Base-by-base conservation (phyloP, 2,329 filamentous ascomycete genomes). In the Daldinia sp. region DNA sequence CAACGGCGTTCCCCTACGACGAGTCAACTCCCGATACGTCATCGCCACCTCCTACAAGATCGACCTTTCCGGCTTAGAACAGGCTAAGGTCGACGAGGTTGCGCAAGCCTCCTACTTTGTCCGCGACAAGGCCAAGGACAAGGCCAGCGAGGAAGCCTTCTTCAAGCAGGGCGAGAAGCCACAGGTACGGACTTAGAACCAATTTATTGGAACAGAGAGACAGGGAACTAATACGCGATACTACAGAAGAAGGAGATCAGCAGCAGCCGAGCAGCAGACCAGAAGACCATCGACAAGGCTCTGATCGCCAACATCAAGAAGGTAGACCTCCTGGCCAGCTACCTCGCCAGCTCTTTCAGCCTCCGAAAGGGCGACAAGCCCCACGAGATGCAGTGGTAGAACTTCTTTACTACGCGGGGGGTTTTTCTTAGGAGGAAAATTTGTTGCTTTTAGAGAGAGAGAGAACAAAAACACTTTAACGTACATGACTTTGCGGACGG, bases 381-480 rank as follows among this genome's bases (percentile, higher is more conserved):
- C 84, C 95, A 99, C 86, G 92, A 96, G 90, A 98, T 99, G 95
- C 92, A 92, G 85, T 99, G 94, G 89, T 99, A 97, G 84, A n/a
- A 88, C 64, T 32, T 35, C n/a, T n/a, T n/a, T n/a, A n/a, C n/a
- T n/a, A 23, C 47, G 47, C 29, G 3, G 15, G 35, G 57, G 23
- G 37, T 50, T 43, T 27, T 58, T 43, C 21, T 58, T 47, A 34
- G 30, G 61, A 58, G 60, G 60, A 54, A 67, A 68, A n/a, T n/a
- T n/a, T 61, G 63, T 70, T 73, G 66, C 68, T 72, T 73, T 70
- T 66, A 66, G 63, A 70, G 66, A 67, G 70, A 72, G 70, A n/a
- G n/a, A n/a, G n/a, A n/a, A n/a, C n/a, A n/a, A n/a, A n/a, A n/a
- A n/a, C n/a, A 37, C 7, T 8, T 65, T 52, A 71, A 45, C 39